Base-by-base conservation (phyloP, 441 rosid genomes). In the Populus trichocarpa region DNA sequence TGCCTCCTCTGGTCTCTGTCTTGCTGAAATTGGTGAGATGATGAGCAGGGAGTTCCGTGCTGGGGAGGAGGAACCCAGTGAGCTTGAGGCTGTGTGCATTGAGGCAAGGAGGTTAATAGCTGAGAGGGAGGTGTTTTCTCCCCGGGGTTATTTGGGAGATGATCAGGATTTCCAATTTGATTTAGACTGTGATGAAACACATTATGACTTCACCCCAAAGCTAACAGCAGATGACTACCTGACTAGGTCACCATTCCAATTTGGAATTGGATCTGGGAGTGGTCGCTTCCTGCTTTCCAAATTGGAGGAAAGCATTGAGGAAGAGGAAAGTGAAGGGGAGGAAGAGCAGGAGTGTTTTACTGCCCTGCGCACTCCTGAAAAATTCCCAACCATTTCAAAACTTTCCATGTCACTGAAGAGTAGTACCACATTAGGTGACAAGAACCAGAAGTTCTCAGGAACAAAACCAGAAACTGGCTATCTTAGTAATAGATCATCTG, bases 231-330 rank as follows among this genome's bases (percentile, higher is more conserved):
- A 91, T 72, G 91, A 89, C 64, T 90, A 76, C 77, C 70, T 83
- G 79, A 69, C 73, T 14, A 83, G 79, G 78, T 78, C 84, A 65
- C 83, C 88, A 38, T 84, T 83, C 74, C 87, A 84, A 7, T 73
- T 77, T 32, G 90, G 87, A 72, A 63, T 74, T 77, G 90, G 82
- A 7, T 71, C 83, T 71, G 84, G 88, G 36, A 85, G 79, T 67
- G 84, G 88, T 26, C 92, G 91, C n/a, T 84, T 70, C 77, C 85
- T 84, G 0, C 97, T 93, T 8, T 90, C 96, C 3, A 92, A 84
- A 82, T 86, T 92, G 69, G 97, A 90, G 67, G 99, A 92, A 85
- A 89, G 90, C 85, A 82, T 87, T 70, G 92, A 90, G 82, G 83
- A 88, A 30, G 96, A 87, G 33, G 89, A 82, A 68, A 85, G 85